A percentile compares a stretch with the other conserved stretches of the same genome.
Conservation (phyloP, 73 alveolate species). For the Paramecium biaurelia region DNA sequence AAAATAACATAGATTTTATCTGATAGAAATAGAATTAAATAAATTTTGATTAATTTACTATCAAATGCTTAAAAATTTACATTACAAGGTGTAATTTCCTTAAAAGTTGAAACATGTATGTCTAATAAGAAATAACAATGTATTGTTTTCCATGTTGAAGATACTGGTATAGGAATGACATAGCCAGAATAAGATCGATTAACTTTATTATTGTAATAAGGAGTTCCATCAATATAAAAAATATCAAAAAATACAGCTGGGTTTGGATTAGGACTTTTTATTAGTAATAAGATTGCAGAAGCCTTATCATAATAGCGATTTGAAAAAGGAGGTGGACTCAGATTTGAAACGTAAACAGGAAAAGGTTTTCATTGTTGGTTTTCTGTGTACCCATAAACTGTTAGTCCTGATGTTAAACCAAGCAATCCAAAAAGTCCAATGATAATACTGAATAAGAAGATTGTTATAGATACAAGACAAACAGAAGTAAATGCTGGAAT, state of each 20-base stretch:
- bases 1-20: not conserved
- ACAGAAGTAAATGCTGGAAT: constrained; percentile 11
- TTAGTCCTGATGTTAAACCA: not conserved
- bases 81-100: not conserved
- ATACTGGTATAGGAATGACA: constrained; percentile 47
- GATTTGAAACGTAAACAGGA: not conserved
- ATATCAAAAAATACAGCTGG: constrained; percentile 31
- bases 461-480: not conserved
- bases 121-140: not conserved
- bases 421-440: not conserved
- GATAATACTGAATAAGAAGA: not conserved
- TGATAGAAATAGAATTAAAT: constrained; percentile 24
- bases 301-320: not conserved
- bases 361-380: constrained; percentile 32
- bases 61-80: constrained; percentile 44
- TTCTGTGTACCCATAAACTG: not conserved
- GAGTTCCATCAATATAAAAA: not conserved
- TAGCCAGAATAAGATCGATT: constrained; percentile 4
- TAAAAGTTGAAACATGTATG: not conserved
- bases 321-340: constrained; percentile 25
- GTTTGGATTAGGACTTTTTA: constrained; percentile 12
- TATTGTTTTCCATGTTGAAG: not conserved
- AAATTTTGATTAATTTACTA: constrained; percentile 11
- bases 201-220: not conserved
- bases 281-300: constrained; percentile 25